These are phyloP conservation scores for Oleoguttula mirabilis DNA, from an alignment of 495 filamentous ascomycete genomes.

Conservation along the genomic window DNA sequence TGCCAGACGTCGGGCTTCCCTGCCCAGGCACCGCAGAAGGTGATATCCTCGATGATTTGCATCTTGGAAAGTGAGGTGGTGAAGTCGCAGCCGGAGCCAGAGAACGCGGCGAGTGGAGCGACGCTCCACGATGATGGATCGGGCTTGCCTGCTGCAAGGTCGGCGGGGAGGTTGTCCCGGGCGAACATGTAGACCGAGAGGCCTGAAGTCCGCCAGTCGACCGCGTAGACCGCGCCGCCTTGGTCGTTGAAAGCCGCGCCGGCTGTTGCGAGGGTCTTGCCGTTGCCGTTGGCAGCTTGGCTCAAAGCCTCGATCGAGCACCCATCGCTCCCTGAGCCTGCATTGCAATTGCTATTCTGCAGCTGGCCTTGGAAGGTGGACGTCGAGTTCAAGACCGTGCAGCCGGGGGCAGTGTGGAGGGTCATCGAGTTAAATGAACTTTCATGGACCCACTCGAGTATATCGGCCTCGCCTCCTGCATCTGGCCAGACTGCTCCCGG, in stretches of 20 bases:
- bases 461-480: slow-evolving; percentile 40
- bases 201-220: slow-evolving; percentile 55
- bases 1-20: slow-evolving; percentile 36
- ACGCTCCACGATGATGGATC: slow-evolving; percentile 52
- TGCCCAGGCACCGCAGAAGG: slow-evolving; percentile 86
- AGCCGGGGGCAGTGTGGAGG: slow-evolving; percentile 61
- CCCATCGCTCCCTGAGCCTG: slow-evolving; percentile 28
- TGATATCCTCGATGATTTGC: slow-evolving; percentile 67
- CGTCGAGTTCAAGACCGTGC: slow-evolving; percentile 37
- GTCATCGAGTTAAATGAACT: slow-evolving; percentile 54
- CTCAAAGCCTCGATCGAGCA: slow-evolving; percentile 4
- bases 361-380: slow-evolving; percentile 39
- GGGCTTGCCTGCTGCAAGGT: slow-evolving; percentile 46
- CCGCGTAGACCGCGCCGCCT: slow-evolving; percentile 62
- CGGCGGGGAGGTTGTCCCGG: slow-evolving; percentile 44
- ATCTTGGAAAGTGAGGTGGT: slow-evolving; percentile 52
- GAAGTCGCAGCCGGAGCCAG: slow-evolving; percentile 49
- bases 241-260: slow-evolving; percentile 58
- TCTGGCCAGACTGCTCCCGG: slow-evolving; percentile 12
- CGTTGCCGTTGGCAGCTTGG: background rate
- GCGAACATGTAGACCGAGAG: slow-evolving; percentile 75
- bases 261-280: slow-evolving; percentile 35
- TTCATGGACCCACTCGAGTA: slow-evolving; percentile 75
- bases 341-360: slow-evolving; percentile 44
- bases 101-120: slow-evolving; percentile 51